Percentiles rank a stretch among this genome's conserved stretches.
Evolutionary conservation across 768 basidiomycete species (phyloP).

Genomic region (Pisolithus albus): DNA sequence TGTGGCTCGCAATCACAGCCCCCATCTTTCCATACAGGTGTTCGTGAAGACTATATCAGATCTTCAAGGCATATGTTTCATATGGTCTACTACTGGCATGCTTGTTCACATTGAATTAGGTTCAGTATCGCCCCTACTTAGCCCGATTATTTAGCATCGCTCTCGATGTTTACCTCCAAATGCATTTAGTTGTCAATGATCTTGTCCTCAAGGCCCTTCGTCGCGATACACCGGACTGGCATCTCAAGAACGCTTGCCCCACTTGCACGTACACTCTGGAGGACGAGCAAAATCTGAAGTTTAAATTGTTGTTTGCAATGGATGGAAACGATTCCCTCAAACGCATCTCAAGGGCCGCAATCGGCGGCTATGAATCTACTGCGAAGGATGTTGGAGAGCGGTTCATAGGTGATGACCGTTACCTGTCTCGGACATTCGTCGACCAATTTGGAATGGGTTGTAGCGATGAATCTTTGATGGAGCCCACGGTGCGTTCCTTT

Average conservation of each 20-base stretch:
- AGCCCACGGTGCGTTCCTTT: neutral
- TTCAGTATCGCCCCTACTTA: neutral
- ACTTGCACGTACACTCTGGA: slow-evolving; percentile 25
- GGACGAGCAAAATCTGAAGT: neutral
- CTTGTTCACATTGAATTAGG: neutral
- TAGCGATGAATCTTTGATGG: neutral
- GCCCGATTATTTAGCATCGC: slow-evolving; percentile 11
- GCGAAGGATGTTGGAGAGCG: slow-evolving; percentile 9
- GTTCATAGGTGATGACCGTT: neutral
- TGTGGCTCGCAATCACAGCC: slow-evolving; percentile 7
- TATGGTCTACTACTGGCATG: neutral
- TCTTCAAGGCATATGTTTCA: slow-evolving; percentile 13
- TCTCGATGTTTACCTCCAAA: slow-evolving; percentile 32
- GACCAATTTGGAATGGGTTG: neutral
- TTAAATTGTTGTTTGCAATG: slow-evolving; percentile 15
- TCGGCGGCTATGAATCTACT: slow-evolving; percentile 14
- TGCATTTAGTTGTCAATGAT: slow-evolving; percentile 13
- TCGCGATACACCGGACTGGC: slow-evolving; percentile 25
- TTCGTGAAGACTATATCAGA: slow-evolving; percentile 23
- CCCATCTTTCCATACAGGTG: slow-evolving; percentile 21
- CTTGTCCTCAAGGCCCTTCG: slow-evolving; percentile 21
- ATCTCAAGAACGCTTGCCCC: slow-evolving; percentile 28
- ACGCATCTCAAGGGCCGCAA: slow-evolving; percentile 30
- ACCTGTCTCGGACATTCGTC: neutral
- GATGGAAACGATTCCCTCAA: slow-evolving; percentile 9